Evolutionary conservation across 192 early-diverging fungal genomes (phyloP).

Genomic region (Mortierella alpina): DNA sequence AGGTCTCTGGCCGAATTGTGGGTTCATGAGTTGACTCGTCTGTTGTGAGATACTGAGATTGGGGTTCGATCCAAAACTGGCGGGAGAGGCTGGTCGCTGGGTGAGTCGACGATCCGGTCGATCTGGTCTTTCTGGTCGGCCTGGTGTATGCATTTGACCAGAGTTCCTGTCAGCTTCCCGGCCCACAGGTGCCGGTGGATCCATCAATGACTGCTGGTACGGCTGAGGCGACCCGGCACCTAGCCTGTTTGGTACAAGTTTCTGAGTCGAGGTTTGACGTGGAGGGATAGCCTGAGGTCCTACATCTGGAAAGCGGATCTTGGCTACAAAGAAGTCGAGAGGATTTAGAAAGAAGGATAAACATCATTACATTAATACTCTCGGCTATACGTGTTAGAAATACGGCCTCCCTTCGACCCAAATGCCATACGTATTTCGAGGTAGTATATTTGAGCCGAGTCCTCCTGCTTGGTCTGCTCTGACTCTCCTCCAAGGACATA

Average conservation of each 20-base stretch:
- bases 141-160: background rate
- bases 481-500: conserved; percentile 67
- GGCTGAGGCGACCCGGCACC: background rate
- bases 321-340: conserved; percentile 23
- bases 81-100: conserved; percentile 36
- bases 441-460: conserved; percentile 52
- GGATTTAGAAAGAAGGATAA: background rate
- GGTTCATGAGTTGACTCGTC: conserved; percentile 45
- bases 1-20: conserved; percentile 41
- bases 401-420: too few species aligned
- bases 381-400: background rate
- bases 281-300: conserved; percentile 23
- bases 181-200: conserved; percentile 4
- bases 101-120: conserved; percentile 41
- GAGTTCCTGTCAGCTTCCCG: conserved; percentile 12
- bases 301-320: conserved; percentile 33
- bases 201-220: background rate
- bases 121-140: conserved; percentile 29
- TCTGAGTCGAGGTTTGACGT: conserved; percentile 34
- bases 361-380: background rate
- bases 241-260: background rate
- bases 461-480: conserved; percentile 47
- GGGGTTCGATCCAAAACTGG: conserved; percentile 2
- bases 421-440: conserved; percentile 5
- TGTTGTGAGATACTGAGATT: conserved; percentile 36